These are phyloP conservation scores for Lathyrus aphaca DNA, from an alignment of 306 rosid genomes.

Conservation along the genomic window DNA sequence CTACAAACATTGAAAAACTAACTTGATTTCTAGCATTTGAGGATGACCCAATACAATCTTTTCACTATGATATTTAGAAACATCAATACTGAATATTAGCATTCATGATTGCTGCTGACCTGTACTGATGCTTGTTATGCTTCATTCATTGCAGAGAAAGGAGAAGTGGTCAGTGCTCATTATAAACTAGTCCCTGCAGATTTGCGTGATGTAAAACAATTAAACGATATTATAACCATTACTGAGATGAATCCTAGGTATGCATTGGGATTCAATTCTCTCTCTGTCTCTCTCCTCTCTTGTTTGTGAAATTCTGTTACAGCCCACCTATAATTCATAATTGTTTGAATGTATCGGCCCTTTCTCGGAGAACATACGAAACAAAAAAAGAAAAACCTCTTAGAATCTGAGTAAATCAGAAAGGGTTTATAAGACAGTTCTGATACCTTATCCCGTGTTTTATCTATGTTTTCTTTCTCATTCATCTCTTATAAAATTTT, in stretches of 20 bases:
- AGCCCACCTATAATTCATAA: background rate
- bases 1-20: slow-evolving; percentile 10
- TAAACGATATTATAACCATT: slow-evolving; percentile 63
- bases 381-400: background rate
- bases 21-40: slow-evolving; percentile 12
- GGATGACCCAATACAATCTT: slow-evolving; percentile 18
- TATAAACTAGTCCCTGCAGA: slow-evolving; percentile 90
- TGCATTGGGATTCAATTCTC: slow-evolving; percentile 37
- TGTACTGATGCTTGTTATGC: slow-evolving; percentile 20
- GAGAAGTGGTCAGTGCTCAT: slow-evolving; percentile 82
- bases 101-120: slow-evolving; percentile 17
- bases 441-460: slow-evolving; percentile 22
- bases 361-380: slow-evolving; percentile 22
- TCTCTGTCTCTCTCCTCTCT: slow-evolving; percentile 10
- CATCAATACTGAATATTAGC: slow-evolving; percentile 25
- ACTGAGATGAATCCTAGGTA: slow-evolving; percentile 90
- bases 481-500: slow-evolving; percentile 8
- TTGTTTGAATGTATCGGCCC: slow-evolving; percentile 18
- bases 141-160: slow-evolving; percentile 69
- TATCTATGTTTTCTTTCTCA: slow-evolving; percentile 2
- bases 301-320: slow-evolving; percentile 25
- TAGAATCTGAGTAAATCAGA: slow-evolving; percentile 2
- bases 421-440: background rate
- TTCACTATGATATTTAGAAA: slow-evolving; percentile 14
- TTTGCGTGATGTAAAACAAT: slow-evolving; percentile 63